phyloP scores from a whole-genome alignment of 2,329 filamentous ascomycete species.

The Septoria petroselini region DNA sequence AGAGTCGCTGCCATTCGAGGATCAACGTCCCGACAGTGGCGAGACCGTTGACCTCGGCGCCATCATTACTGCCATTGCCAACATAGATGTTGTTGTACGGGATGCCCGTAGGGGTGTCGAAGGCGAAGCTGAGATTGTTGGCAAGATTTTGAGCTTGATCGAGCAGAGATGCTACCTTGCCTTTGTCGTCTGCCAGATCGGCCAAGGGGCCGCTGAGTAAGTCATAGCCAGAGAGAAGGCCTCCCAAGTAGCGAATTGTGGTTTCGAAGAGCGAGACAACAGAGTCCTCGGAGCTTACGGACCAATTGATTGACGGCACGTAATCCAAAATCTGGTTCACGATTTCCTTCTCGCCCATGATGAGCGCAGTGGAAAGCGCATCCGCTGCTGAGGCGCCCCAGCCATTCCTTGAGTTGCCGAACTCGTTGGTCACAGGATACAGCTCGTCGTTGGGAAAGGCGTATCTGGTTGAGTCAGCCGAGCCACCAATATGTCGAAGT shows the following conservation, averaged over 20 bases:
- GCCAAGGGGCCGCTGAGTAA: constrained; percentile 65
- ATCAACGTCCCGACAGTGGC: constrained; percentile 75
- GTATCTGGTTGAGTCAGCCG: constrained; percentile 50
- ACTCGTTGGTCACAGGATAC: constrained; percentile 63
- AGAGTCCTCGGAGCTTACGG: constrained; percentile 63
- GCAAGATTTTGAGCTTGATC: constrained; percentile 66
- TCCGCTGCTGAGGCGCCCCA: constrained; percentile 86
- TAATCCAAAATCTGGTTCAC: constrained; percentile 69
- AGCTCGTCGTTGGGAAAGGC: constrained; percentile 48
- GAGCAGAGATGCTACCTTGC: constrained; percentile 59
- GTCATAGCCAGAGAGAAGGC: constrained; percentile 72
- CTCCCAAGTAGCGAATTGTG: constrained; percentile 82
- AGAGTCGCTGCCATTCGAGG: constrained; percentile 78
- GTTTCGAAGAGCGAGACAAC: constrained; percentile 81
- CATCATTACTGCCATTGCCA: constrained; percentile 45
- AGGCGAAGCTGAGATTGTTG: constrained; percentile 71
- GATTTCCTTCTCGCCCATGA: constrained; percentile 69
- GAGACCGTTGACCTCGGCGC: constrained; percentile 62
- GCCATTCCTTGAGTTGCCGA: constrained; percentile 67
- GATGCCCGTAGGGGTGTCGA: constrained; percentile 71
- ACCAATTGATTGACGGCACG: constrained; percentile 69
- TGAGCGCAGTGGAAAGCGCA: constrained; percentile 72
- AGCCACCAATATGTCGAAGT: neutral
- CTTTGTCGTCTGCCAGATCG: constrained; percentile 24
- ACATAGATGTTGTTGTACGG: constrained; percentile 69